Evolutionary conservation across 2,329 filamentous ascomycete species (phyloP), one percentile per base, ranked within the genome.

Genomic region (Basipetospora chlamydospora): DNA sequence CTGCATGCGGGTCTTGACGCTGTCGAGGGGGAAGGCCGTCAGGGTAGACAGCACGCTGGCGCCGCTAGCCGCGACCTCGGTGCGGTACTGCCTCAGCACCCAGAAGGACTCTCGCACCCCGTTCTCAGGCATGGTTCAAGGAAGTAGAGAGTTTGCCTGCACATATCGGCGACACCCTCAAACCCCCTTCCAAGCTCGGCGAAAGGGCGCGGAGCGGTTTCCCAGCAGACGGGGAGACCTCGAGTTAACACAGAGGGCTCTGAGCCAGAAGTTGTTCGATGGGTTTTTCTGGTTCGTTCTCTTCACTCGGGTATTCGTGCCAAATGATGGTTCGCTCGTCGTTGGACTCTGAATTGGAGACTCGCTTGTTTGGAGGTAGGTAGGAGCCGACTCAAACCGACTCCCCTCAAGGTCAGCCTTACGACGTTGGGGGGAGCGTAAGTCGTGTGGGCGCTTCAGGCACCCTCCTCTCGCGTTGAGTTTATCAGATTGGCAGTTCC

Each of bases 1-100:
- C 63, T 92, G 84, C 75, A 90, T 84, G 50, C 84, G 80, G 39
- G 81, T 87, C 65, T 92, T 92, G 54, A 88, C 79, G 49, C 84
- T 88, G 56, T 92, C 84, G 46, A 92, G 72, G 16, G 84, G 84
- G 52, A 88, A 92, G n/a, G 83, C 80, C 45, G 71, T 67, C 51
- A 85, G 69, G 28, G 83, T 90, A 26, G 80, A 85, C 39, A 88
- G 66, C 45, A 87, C 67, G 56, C 80, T 87, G 52, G 79, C 81
- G 26, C 75, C 66, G 57, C 77, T 81, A 30, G 84, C 83, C 42
- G 82, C 75, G 45, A 90, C 75, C 59, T 88, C 80, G 33, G 80
- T 87, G 45, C 81, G 73, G 57, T 90, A 88, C 46, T 69, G 70
- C 61, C 84, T 86, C 49, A 80, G 65, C 63, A 78, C 26, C 37